phyloP scores from a whole-genome alignment of 2,329 filamentous ascomycete species.

The Neofusicoccum sp. region DNA sequence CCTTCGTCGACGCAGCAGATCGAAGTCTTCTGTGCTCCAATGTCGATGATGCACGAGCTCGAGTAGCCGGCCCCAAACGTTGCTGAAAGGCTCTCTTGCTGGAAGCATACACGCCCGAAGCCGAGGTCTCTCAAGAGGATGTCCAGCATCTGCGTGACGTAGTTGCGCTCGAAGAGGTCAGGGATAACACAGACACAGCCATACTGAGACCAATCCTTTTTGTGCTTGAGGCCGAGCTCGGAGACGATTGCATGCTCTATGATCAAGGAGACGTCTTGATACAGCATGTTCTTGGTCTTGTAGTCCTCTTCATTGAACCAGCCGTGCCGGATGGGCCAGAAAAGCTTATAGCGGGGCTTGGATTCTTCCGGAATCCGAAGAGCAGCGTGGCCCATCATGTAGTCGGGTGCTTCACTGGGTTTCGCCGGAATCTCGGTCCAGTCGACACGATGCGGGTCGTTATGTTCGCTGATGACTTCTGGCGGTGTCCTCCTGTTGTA shows the following conservation, averaged over 20 bases:
- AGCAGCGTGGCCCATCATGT: slow-evolving; percentile 78
- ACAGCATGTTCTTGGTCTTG: slow-evolving; percentile 71
- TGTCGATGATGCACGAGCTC: slow-evolving; percentile 89
- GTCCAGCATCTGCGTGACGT: slow-evolving; percentile 80
- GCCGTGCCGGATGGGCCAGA: slow-evolving; percentile 85
- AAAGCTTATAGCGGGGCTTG: slow-evolving; percentile 82
- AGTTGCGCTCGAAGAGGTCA: slow-evolving; percentile 91
- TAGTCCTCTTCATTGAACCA: slow-evolving; percentile 92
- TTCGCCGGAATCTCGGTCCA: slow-evolving; percentile 80
- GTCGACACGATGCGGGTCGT: slow-evolving; percentile 88
- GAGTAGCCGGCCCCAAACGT: slow-evolving; percentile 95
- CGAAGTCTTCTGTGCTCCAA: slow-evolving; percentile 95
- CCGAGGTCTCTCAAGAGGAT: slow-evolving; percentile 87
- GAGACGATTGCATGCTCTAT: slow-evolving; percentile 80
- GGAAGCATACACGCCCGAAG: slow-evolving; percentile 85
- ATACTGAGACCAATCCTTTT: slow-evolving; percentile 83
- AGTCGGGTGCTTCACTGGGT: slow-evolving; percentile 63
- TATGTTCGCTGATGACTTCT: slow-evolving; percentile 89
- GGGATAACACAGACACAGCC: slow-evolving; percentile 97
- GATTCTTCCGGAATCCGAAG: slow-evolving; percentile 87
- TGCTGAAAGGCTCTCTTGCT: slow-evolving; percentile 92
- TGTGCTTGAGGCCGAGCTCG: slow-evolving; percentile 76
- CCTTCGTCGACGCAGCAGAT: slow-evolving; percentile 97
- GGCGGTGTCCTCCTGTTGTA: slow-evolving; percentile 83
- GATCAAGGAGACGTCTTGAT: slow-evolving; percentile 82